Evolutionary conservation across 352 stramenopile species (phyloP).

Genomic region (Globisporangium recalcitrans): DNA sequence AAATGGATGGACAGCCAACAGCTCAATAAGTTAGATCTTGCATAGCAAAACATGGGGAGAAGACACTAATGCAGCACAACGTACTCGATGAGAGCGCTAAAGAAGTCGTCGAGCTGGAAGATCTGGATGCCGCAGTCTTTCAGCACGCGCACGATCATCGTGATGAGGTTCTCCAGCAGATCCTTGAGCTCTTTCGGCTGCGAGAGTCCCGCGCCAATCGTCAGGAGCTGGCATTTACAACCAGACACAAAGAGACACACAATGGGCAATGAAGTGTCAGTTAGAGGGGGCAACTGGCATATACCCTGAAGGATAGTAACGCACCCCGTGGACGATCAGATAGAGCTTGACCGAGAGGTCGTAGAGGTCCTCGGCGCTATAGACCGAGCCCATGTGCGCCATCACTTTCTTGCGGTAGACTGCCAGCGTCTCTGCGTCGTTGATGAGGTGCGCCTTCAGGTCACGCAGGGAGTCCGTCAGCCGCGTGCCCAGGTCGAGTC

Average conservation of each 20-base stretch:
- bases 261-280: background rate
- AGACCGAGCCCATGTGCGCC: conserved; percentile 20
- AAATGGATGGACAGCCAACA: background rate
- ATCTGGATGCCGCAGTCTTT: conserved; percentile 46
- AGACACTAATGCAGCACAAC: background rate
- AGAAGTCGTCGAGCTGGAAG: conserved; percentile 46
- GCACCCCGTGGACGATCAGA: conserved; percentile 50
- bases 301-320: too few species aligned
- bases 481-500: conserved; percentile 53
- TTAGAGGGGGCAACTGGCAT: background rate
- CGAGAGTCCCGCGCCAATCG: conserved; percentile 67
- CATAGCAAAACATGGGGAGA: too few species aligned
- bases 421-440: conserved; percentile 55
- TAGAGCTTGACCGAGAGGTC: conserved; percentile 52
- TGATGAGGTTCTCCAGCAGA: conserved; percentile 55
- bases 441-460: conserved; percentile 72
- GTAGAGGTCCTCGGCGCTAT: conserved; percentile 19
- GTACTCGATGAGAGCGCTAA: conserved; percentile 62
- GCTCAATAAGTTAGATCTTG: background rate
- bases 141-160: conserved; percentile 51
- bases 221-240: conserved; percentile 32
- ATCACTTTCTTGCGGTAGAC: conserved; percentile 46
- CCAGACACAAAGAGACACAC: background rate
- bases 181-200: conserved; percentile 76
- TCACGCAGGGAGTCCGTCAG: conserved; percentile 67